Conservation (phyloP, 2,329 filamentous ascomycete genomes). For the Gnomoniopsis smithogilvyi region DNA sequence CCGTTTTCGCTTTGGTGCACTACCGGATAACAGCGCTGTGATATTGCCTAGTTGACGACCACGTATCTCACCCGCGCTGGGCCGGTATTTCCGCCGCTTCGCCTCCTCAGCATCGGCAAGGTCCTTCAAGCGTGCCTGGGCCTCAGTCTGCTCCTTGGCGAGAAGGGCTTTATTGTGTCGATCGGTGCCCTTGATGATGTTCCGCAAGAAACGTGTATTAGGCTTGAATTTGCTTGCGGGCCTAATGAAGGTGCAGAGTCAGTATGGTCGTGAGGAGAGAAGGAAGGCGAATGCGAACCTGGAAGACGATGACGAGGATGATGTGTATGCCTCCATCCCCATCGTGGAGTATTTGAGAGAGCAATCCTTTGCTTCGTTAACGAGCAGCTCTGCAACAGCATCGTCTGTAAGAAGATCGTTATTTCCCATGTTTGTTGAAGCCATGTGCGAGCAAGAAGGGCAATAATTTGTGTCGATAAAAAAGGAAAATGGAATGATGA, state of each 20-base stretch:
- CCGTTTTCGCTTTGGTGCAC: conserved; percentile 31
- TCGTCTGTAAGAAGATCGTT: conserved; percentile 65
- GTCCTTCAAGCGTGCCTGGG: conserved; percentile 64
- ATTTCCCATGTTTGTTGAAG: conserved; percentile 33
- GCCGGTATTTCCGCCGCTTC: conserved; percentile 41
- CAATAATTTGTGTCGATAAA: neutral
- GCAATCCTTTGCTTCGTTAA: conserved; percentile 72
- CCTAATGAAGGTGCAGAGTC: conserved; percentile 35
- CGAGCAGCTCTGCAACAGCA: conserved; percentile 75
- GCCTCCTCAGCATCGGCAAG: conserved; percentile 49
- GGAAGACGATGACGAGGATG: conserved; percentile 35
- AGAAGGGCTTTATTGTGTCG: conserved; percentile 84
- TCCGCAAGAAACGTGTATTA: conserved; percentile 84
- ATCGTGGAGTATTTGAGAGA: conserved; percentile 72
- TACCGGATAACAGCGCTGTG: conserved; percentile 50
- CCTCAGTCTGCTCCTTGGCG: conserved; percentile 79
- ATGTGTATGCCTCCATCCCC: conserved; percentile 65
- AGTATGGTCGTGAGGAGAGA: conserved; percentile 15
- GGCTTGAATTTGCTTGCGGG: conserved; percentile 73
- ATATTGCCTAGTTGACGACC: conserved; percentile 59
- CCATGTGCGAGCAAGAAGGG: neutral
- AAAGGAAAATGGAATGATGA: neutral
- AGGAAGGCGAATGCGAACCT: conserved; percentile 12
- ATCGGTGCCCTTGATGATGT: conserved; percentile 85
- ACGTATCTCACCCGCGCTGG: conserved; percentile 48